phyloP scores from a whole-genome alignment of 345 rosid genomes.

The Cardamine resedifolia region DNA sequence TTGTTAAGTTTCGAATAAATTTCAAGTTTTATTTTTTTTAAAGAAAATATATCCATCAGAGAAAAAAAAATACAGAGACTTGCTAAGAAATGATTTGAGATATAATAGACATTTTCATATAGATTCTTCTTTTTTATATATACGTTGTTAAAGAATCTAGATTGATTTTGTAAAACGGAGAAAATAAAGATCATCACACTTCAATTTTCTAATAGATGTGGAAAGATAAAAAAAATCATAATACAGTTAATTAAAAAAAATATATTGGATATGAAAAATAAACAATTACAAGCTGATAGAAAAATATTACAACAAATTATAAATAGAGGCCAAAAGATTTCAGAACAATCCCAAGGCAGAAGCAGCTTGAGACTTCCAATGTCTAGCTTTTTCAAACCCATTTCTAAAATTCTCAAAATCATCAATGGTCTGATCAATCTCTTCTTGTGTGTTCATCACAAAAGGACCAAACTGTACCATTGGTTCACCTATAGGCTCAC shows the following conservation, averaged over 20 bases:
- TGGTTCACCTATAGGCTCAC: slow-evolving; percentile 76
- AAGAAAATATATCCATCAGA: background rate
- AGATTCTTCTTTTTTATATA: no score
- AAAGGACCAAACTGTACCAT: slow-evolving; percentile 77
- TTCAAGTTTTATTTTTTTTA: no score
- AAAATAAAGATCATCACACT: background rate
- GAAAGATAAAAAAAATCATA: background rate
- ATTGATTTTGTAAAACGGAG: background rate
- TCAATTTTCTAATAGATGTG: background rate
- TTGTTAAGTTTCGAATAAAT: background rate
- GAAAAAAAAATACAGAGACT: background rate
- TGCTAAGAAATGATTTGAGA: background rate
- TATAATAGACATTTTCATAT: background rate
- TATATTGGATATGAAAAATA: background rate
- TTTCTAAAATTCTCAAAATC: slow-evolving; percentile 71
- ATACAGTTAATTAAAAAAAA: background rate
- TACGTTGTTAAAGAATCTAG: background rate
- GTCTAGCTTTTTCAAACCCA: slow-evolving; percentile 85
- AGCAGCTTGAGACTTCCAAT: slow-evolving; percentile 69
- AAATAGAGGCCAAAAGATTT: slow-evolving; percentile 5
- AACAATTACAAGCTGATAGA: background rate
- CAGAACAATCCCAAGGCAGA: slow-evolving; percentile 43
- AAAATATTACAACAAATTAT: background rate
- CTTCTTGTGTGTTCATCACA: slow-evolving; percentile 87
- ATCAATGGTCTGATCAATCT: slow-evolving; percentile 64